Evolutionary conservation across 2,329 filamentous ascomycete genomes (phyloP), one percentile per base, ranked within the genome.

Genomic region (Diaporthe vaccinii): DNA sequence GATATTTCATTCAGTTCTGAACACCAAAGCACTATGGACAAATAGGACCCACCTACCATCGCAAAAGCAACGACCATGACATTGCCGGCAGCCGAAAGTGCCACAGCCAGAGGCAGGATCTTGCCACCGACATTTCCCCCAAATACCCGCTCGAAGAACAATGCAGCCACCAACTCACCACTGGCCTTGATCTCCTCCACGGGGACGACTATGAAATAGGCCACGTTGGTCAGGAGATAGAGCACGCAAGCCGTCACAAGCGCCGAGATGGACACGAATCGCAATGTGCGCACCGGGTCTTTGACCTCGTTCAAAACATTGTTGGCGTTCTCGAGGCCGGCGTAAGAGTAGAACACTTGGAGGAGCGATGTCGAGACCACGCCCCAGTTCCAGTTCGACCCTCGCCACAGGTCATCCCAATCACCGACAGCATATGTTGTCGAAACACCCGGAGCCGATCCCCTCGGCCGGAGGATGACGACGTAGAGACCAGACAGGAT

Each of bases 1-100:
- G 15, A 2, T 2, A 6, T 3, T 31, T 22, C 1, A 22, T 46
- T 62, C 15, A 62, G 39, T 31, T 31, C 12, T 41, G 22, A 25
- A 25, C 5, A 3, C 8, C n/a, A 25, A 25, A 28, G 28, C 22
- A 41, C 5, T 1, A n/a, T 12, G 12, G 15, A 15, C 36, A 28
- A 31, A 12, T 31, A 2, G 17, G 8, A 46, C 31, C 8, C 10
- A 46, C 59, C 46, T 3, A 62, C 59, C 59, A 62, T 62, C 3
- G 91, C 88, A 81, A 94, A 95, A 0, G 91, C 91, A 2, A 93
- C 92, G 0, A 93, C 92, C 89, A 95, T 92, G n/a, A 95, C 92
- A 80, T 95, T 95, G 0, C 93, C 93, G 1, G 87, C 89, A 0
- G 92, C 92, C 1, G 91, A 93, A 28, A 93, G 83, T 0, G 93